Base-by-base conservation (phyloP, 2,329 filamentous ascomycete genomes). In the Phialophora macrospora region DNA sequence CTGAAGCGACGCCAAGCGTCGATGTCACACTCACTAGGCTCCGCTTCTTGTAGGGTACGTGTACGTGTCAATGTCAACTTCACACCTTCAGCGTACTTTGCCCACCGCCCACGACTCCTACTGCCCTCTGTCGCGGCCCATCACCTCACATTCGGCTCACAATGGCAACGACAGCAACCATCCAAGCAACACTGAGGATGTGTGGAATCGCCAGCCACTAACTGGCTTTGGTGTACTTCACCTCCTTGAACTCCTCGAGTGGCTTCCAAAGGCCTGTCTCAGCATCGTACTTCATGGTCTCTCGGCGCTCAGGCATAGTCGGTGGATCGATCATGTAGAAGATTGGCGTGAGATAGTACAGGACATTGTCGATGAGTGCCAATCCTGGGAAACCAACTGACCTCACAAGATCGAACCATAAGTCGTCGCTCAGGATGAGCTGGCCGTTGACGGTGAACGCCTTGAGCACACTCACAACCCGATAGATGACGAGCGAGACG, bases 281-380 rank as follows among this genome's bases (percentile, higher is more conserved):
- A 14, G 59, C 9, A 22, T 67, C 60, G 7, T 58, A 49, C 14
- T 60, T 28, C 67, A 69, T 67, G 34, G 59, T 60, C 17, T 65
- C 62, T 26, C 67, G 67, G 30, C 67, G 62, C 3, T 49, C 41
- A 32, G 67, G 67, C 67, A 69, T 68, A 5, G 55, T 66, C 44
- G 69, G 69, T 60, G 69, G 69, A 34, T 64, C 68, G 30, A 69
- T 64, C 55, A 56, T 55, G 55, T 71, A 71, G 24, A 63, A 14
- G 22, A 69, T 41, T 5, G 69, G 69, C 11, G 63, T 66, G 20
- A 71, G 52, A 38, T 66, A 63, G 20, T 67, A 49, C 41, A 62
- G 67, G 9, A 62, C 51, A 17, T 52, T 46, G 26, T 67, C 64
- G 34, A 69, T 57, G 26, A 69, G 34, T 7, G n/a, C 30, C 14